Conservation (phyloP, 2,329 filamentous ascomycete genomes). For the Aspergillus sergii region DNA sequence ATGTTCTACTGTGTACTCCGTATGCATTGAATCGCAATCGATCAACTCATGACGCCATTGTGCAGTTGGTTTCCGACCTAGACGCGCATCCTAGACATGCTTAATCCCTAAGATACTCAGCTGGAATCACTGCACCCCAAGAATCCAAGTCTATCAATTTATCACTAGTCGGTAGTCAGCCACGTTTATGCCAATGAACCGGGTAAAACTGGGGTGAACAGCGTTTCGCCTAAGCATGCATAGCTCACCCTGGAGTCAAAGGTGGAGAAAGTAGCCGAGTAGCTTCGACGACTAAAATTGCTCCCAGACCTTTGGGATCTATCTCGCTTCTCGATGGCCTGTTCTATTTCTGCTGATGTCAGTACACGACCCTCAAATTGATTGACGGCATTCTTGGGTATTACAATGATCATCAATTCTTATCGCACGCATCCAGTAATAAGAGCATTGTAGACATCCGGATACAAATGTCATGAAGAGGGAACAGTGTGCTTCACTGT, state of each 20-base stretch:
- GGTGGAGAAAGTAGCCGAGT: not conserved
- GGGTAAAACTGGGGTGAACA: not conserved
- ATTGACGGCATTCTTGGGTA: too few relatives aligned
- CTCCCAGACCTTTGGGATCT: too few relatives aligned
- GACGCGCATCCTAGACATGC: not conserved
- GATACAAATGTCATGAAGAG: too few relatives aligned
- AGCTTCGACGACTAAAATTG: not conserved
- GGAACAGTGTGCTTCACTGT: not conserved
- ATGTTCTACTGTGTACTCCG: not conserved
- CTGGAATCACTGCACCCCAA: not conserved
- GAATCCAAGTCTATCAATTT: not conserved
- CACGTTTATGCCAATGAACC: not conserved
- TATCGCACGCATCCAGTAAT: too few relatives aligned
- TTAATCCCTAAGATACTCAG: not conserved
- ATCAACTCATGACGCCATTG: not conserved
- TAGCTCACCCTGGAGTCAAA: not conserved
- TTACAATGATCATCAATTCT: too few relatives aligned
- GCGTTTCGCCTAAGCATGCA: not conserved
- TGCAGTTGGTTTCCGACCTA: not conserved
- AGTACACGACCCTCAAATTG: too few relatives aligned
- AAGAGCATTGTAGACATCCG: too few relatives aligned
- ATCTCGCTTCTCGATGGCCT: too few relatives aligned
- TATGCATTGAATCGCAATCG: not conserved
- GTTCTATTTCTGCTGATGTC: too few relatives aligned
- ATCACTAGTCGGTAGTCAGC: not conserved